Conservation (phyloP, 192 early-diverging fungal species). For the Dissophora globulifera region DNA sequence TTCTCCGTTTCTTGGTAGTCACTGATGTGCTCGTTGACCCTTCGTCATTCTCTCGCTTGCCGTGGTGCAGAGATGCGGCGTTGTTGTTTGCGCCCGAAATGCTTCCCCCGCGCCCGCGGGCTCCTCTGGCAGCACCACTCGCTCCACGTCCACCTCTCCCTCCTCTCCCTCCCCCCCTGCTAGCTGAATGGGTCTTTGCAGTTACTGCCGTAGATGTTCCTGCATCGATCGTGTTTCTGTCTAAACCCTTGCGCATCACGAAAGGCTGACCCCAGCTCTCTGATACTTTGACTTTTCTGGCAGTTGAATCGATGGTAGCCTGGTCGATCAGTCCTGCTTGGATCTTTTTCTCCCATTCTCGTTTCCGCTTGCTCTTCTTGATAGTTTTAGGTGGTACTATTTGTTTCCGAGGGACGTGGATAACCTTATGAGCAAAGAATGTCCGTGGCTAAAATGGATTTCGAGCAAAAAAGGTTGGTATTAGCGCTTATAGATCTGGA, state of each 20-base stretch:
- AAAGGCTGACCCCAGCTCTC: conserved; percentile 39
- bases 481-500: too few species aligned
- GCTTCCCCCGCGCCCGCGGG: too few species aligned
- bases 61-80: too few species aligned
- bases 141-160: conserved; percentile 19
- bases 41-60: neutral
- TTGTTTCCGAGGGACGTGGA: conserved; percentile 25
- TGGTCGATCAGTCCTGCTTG: conserved; percentile 29
- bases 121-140: too few species aligned
- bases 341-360: conserved; percentile 48
- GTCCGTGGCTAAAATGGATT: conserved; percentile 14
- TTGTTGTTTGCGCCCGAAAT: too few species aligned
- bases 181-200: too few species aligned
- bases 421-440: conserved; percentile 43
- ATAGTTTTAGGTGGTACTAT: neutral
- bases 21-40: neutral
- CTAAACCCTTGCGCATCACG: conserved; percentile 32
- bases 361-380: conserved; percentile 43
- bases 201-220: neutral
- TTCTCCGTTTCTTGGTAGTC: neutral
- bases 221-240: conserved; percentile 22
- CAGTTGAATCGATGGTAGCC: conserved; percentile 9
- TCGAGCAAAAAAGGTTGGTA: neutral
- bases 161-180: conserved; percentile 13
- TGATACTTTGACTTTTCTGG: conserved; percentile 32